These are phyloP conservation scores for Aspergillus sp. DNA, from an alignment of 2,329 filamentous ascomycete species.

Conservation along the genomic window DNA sequence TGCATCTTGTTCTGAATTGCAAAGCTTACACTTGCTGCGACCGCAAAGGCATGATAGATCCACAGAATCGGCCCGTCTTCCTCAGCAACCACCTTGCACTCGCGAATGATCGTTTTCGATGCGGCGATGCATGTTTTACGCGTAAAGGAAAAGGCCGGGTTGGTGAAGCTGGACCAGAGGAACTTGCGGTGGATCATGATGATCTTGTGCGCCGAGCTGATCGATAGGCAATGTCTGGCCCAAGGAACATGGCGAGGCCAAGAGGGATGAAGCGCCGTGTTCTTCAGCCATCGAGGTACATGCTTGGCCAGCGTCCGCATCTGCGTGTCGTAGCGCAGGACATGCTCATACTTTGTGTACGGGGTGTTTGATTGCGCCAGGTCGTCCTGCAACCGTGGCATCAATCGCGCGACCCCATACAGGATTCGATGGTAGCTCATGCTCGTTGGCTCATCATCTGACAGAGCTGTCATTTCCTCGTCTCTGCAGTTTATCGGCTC, in stretches of 20 bases:
- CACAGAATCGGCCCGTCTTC: conserved; percentile 48
- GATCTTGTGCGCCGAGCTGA: conserved; percentile 49
- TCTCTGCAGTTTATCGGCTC: conserved; percentile 1
- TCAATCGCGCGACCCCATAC: conserved; percentile 43
- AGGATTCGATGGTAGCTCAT: conserved; percentile 44
- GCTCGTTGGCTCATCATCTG: conserved; percentile 41
- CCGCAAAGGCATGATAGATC: conserved; percentile 49
- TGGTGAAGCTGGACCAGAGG: conserved; percentile 48
- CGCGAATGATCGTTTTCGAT: conserved; percentile 47
- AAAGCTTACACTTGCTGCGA: conserved; percentile 37
- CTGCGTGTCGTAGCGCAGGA: conserved; percentile 46
- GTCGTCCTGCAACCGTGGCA: conserved; percentile 46
- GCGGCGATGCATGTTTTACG: conserved; percentile 48
- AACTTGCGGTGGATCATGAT: conserved; percentile 53
- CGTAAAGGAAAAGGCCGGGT: conserved; percentile 47
- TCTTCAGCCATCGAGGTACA: conserved; percentile 42
- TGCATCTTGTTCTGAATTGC: no score
- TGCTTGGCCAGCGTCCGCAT: conserved; percentile 41
- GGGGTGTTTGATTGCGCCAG: conserved; percentile 39
- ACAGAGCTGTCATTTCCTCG: background rate
- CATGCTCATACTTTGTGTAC: conserved; percentile 47
- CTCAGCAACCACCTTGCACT: conserved; percentile 40
- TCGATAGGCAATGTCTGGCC: conserved; percentile 45
- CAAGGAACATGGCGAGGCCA: conserved; percentile 49
- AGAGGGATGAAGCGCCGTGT: conserved; percentile 37